Evolutionary conservation across 2,329 filamentous ascomycete genomes (phyloP).

Genomic region (Colletotrichum paranaense): DNA sequence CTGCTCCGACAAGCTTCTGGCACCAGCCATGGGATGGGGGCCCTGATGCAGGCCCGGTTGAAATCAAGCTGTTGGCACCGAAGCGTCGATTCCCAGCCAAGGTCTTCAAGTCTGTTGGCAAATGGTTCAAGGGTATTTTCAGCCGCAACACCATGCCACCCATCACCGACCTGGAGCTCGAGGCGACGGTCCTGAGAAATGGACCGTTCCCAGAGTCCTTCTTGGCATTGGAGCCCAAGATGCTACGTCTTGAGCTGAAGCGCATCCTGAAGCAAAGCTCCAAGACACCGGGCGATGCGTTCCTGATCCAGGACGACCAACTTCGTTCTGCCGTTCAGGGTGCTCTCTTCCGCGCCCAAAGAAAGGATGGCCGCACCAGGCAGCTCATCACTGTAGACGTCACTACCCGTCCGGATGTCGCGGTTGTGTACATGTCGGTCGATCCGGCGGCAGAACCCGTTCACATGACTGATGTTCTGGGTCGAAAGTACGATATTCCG

Average conservation of each 20-base stretch:
- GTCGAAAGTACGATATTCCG: constrained; percentile 17
- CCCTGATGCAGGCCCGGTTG: neutral
- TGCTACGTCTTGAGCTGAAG: constrained; percentile 18
- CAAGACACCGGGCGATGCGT: neutral
- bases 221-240: constrained; percentile 13
- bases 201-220: neutral
- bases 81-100: constrained; percentile 12
- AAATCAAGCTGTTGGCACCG: constrained; percentile 13
- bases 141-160: neutral
- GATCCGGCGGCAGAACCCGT: constrained; percentile 18
- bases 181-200: constrained; percentile 19
- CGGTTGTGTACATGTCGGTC: constrained; percentile 26
- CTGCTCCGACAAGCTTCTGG: constrained; percentile 1
- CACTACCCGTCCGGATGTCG: neutral
- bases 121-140: constrained; percentile 23
- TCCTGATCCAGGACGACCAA: neutral
- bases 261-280: constrained; percentile 4
- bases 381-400: constrained; percentile 20
- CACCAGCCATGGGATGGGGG: neutral
- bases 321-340: constrained; percentile 3
- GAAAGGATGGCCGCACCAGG: constrained; percentile 20
- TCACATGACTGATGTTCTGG: constrained; percentile 17
- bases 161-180: constrained; percentile 19
- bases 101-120: constrained; percentile 11
- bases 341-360: constrained; percentile 12